Conservation (phyloP, 768 basidiomycete genomes). For the Rhodotorula graminis region DNA sequence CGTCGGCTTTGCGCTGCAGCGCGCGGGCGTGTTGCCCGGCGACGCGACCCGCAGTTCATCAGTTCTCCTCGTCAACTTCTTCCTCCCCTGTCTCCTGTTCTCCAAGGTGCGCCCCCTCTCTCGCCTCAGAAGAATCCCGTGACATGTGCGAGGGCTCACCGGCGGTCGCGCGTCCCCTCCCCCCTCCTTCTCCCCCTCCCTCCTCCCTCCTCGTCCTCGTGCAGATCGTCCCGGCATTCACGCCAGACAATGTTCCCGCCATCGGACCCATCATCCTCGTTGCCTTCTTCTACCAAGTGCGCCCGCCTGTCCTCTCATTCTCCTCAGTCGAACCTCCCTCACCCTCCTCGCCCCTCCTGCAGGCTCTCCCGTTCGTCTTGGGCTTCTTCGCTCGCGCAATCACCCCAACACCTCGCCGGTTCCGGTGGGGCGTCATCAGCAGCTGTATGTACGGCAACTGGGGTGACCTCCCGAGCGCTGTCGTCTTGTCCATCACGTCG, state of each 20-base stretch:
- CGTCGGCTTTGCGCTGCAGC: constrained; percentile 24
- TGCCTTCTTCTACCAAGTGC: constrained; percentile 57
- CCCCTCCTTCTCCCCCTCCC: too few species aligned
- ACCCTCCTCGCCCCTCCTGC: too few species aligned
- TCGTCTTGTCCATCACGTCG: constrained; percentile 61
- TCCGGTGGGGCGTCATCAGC: neutral
- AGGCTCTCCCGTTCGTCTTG: too few species aligned
- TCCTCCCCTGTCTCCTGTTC: constrained; percentile 29
- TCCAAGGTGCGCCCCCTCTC: constrained; percentile 11
- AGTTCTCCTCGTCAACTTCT: constrained; percentile 2
- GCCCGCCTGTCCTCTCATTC: too few species aligned
- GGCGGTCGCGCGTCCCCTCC: too few species aligned
- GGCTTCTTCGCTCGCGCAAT: constrained; percentile 50
- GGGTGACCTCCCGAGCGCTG: constrained; percentile 53
- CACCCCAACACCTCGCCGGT: neutral
- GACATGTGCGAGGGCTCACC: too few species aligned
- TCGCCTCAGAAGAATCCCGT: too few species aligned
- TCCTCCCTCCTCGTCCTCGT: neutral
- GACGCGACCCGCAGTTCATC: neutral
- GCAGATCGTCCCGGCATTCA: constrained; percentile 32
- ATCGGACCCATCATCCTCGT: constrained; percentile 42
- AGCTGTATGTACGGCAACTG: neutral
- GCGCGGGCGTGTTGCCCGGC: neutral
- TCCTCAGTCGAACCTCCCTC: too few species aligned
- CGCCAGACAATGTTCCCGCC: constrained; percentile 1